Evolutionary conservation across 2,329 filamentous ascomycete genomes (phyloP).

Genomic region (Leptographium galeiforme): DNA sequence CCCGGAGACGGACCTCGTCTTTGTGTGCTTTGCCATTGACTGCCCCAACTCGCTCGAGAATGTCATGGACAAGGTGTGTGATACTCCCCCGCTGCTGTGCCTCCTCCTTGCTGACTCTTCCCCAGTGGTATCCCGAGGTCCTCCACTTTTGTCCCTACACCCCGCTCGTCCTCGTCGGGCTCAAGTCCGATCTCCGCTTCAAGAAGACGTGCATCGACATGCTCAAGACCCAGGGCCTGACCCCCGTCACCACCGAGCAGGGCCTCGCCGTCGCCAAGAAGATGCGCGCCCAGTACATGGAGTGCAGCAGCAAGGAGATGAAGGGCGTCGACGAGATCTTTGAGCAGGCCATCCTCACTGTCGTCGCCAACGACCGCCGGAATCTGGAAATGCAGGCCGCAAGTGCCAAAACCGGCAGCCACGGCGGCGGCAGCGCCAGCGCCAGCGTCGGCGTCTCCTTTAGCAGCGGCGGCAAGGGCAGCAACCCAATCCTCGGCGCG

Average conservation of each 20-base stretch:
- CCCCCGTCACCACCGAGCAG: conserved; percentile 84
- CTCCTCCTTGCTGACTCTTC: conserved; percentile 14
- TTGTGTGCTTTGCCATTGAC: conserved; percentile 98
- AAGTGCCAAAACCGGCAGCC: conserved; percentile 20
- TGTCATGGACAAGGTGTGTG: conserved; percentile 88
- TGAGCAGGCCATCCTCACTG: conserved; percentile 76
- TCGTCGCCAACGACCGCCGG: conserved; percentile 67
- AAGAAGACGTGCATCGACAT: conserved; percentile 98
- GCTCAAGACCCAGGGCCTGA: conserved; percentile 93
- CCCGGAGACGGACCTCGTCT: conserved; percentile 92
- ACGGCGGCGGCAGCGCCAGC: conserved; percentile 15
- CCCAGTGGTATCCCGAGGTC: conserved; percentile 96
- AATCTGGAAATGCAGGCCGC: conserved; percentile 39
- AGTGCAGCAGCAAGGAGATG: conserved; percentile 98
- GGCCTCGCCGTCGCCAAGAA: conserved; percentile 76
- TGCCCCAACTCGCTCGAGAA: conserved; percentile 97
- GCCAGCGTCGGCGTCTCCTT: conserved; percentile 21
- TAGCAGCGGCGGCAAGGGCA: conserved; percentile 5
- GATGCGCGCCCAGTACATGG: conserved; percentile 93
- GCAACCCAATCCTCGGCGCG: conserved; percentile 22
- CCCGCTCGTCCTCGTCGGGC: conserved; percentile 83
- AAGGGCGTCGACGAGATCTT: conserved; percentile 94
- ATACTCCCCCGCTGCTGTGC: conserved; percentile 1
- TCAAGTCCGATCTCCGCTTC: conserved; percentile 91
- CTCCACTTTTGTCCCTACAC: conserved; percentile 98